phyloP scores from a whole-genome alignment of 164 flowering plant species.

The Annona squamosa region DNA sequence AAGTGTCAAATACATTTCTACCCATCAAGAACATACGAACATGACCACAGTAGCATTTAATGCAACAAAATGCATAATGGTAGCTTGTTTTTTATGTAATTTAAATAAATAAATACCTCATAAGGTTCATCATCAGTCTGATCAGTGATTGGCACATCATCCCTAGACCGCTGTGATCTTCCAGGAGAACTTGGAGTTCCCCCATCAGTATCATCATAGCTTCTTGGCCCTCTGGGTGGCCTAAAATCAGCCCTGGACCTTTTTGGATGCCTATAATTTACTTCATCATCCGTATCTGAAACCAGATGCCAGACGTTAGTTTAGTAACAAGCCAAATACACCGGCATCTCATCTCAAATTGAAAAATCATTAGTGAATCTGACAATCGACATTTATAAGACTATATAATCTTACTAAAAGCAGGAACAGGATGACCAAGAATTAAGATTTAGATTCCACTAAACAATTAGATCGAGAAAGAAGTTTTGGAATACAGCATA shows the following conservation, averaged over 20 bases:
- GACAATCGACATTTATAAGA: too few relatives aligned
- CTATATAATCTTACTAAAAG: too few relatives aligned
- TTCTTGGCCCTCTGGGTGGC: constrained; percentile 42
- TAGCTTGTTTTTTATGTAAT: background rate
- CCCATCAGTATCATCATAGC: constrained; percentile 57
- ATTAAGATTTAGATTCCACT: too few relatives aligned
- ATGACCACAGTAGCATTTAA: background rate
- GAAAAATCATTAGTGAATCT: too few relatives aligned
- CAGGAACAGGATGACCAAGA: too few relatives aligned
- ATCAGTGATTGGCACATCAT: constrained; percentile 82
- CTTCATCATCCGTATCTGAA: constrained; percentile 86
- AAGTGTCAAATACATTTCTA: constrained; percentile 1
- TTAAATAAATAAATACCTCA: constrained; percentile 38
- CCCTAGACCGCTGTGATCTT: constrained; percentile 61
- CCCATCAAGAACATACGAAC: background rate
- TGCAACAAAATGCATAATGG: background rate
- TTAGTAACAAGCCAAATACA: too few relatives aligned
- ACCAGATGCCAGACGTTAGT: constrained; percentile 3
- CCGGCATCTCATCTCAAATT: too few relatives aligned
- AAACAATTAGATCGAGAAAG: too few relatives aligned
- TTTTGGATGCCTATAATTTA: constrained; percentile 62
- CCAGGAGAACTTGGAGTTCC: constrained; percentile 79
- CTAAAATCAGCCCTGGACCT: constrained; percentile 72
- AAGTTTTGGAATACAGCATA: too few relatives aligned
- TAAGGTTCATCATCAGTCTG: constrained; percentile 68